Evolutionary conservation across 371 early-diverging fungal species (phyloP), one percentile per base, ranked within the genome.

Genomic region (Synchytrium microbalum): DNA sequence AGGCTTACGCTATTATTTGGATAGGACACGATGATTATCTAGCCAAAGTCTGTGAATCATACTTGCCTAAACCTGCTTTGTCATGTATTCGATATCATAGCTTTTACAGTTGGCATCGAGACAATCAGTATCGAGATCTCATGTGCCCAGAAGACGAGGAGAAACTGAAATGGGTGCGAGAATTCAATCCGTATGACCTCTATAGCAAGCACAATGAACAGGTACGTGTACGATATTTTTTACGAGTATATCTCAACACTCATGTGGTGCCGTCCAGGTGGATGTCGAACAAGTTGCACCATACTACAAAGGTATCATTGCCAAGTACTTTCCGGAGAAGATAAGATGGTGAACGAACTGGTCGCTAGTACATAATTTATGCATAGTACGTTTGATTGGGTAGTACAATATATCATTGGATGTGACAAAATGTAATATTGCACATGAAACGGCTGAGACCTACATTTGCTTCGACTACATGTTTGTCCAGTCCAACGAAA

Each of bases 21-120:
- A 38, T 10, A 38, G 46, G 85, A 14, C 84, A 85, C 62, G 85
- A 85, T 46, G 84, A 85, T 54, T 85, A 84, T 52, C 33, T 84
- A 16, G 81, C 79, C 54, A 72, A 77, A 8, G 82, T 85, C 1
- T 68, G 73, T 62, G 78, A 84, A 65, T 58, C 72, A 16, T 77
- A 79, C 62, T 55, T 85, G 1, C 85, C 85, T 0, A 51, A 54
- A 8, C 78, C 84, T 56, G 84, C 80, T 0, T 52, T 72, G 1
- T 77, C 74, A 61, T 75, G 82, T 23, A 73, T 85, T 60, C 74
- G 83, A 1, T 79, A 71, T 59, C 85, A 85, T 67, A 82, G 82
- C 0, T 85, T 82, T 64, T 85, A 84, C 60, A 10, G 46, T 13
- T 75, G 72, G 52, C 85, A 85, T 61, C 75, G 71, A 1, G 79